Evolutionary conservation across 345 rosid genomes (phyloP), one percentile per base, ranked within the genome.

Genomic region (Lepidium didymum): DNA sequence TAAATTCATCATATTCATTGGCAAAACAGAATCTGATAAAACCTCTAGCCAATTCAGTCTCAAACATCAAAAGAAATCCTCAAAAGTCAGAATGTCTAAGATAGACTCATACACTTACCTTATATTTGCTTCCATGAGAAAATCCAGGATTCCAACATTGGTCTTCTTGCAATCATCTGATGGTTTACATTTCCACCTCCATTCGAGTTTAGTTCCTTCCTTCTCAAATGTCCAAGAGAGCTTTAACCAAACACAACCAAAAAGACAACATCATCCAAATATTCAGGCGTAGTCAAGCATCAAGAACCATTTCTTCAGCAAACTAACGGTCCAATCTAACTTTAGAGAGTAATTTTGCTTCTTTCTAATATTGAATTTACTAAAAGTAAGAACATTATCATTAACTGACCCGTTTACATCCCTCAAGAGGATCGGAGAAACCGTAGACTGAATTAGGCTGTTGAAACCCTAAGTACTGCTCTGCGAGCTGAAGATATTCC

Each of bases 181-280:
- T 2, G 85, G 89, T 70, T 59, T 79, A 64, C 86, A 90, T 67
- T 88, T 90, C 95, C 98, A 93, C 56, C 95, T 67, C 97, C 98
- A 90, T 59, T 90, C 92, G 2, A 93, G 89, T 75, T 80, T 90
- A 15, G 79, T 93, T 74, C 96, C 97, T 78, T 84, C 92, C 73
- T 81, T 90, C 74, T 88, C 96, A 79, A 93, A 93, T 0, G 87
- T 88, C 98, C 97, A 90, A 0, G 96, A 87, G 45, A 93, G 79
- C 97, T 93, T 75, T 80, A 5, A 43, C 36, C 46, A 36, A 35
- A 66, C 41, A 51, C n/a, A 47, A 57, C 18, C 37, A 73, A 34
- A 49, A 2, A 43, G 8, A 8, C 55, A 46, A 5, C 36, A 54
- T n/a, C 33, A 42, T 46, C 7, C 15, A 40, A 14, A 31, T 31